Base-by-base conservation (phyloP, 176 grass and related monocot genomes). In the Areca catechu region DNA sequence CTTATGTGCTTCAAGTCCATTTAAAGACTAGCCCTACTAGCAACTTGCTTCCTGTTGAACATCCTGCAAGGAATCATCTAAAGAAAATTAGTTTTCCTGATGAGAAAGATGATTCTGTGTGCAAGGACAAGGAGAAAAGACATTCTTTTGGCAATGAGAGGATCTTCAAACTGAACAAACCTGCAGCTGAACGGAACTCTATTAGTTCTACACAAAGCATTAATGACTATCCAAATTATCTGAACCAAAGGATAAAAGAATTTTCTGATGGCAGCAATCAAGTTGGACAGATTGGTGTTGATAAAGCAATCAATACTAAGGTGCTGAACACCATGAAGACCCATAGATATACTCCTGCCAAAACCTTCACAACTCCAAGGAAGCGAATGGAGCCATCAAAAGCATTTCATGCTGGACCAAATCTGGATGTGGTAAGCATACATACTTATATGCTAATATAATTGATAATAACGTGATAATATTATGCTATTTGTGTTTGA, bases 401-500 rank as follows among this genome's bases (percentile, higher is more conserved):
- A 61, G 81, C 77, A 58, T 95, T 89, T 56, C 84, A 95, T 79
- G 77, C 77, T 62, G 80, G 71, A 78, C 69, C 74, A 71, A 49
- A 24, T 67, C 63, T 66, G 12, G 81, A 79, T 55, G 80, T 83
- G 78, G 89, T 90, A 47, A 12, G 9, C 34, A 43, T 43, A 12
- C 34, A 43, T 43, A 12, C 10, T 43, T 14, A 43, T 3, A 43
- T 43, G 34, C 34, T 43, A 43, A 43, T 43, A 43, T 43, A 14
- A 43, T 43, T 43, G 34, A 1, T 30, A 30, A 5, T 5, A 7
- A 30, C 7, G 28, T 0, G 28, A 30, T 30, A 30, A 30, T 6
- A 30, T 5, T 30, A 7, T 30, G 28, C 28, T 30, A 7, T 30
- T 5, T 0, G 28, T 30, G 5, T 30, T 30, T 30, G 28, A 43